phyloP scores from a whole-genome alignment of 2,329 filamentous ascomycete species.

The Volutella citrinella region DNA sequence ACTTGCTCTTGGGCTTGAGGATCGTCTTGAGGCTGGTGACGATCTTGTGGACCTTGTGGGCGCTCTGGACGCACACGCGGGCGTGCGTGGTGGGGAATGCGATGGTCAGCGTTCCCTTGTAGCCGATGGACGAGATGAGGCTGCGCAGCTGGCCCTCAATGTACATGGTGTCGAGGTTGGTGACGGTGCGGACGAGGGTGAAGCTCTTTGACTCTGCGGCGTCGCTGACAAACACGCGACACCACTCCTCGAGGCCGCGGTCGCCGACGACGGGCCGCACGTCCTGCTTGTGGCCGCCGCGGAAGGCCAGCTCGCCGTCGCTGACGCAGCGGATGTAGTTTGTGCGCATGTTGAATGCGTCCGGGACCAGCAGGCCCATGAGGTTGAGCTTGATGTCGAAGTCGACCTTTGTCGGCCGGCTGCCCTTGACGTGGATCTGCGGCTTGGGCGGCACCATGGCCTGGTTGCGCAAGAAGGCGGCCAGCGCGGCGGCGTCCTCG shows the following conservation, averaged over 20 bases:
- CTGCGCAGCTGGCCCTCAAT: slow-evolving; percentile 52
- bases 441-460: slow-evolving; percentile 54
- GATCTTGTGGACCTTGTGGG: slow-evolving; percentile 52
- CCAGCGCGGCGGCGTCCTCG: slow-evolving; percentile 41
- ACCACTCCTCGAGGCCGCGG: slow-evolving; percentile 48
- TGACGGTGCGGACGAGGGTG: slow-evolving; percentile 48
- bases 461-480: slow-evolving; percentile 44
- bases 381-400: slow-evolving; percentile 55
- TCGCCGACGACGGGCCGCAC: slow-evolving; percentile 42
- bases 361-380: slow-evolving; percentile 50
- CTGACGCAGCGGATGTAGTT: slow-evolving; percentile 53
- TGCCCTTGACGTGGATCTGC: slow-evolving; percentile 47
- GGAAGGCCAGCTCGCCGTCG: slow-evolving; percentile 46
- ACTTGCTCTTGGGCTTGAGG: slow-evolving; percentile 51
- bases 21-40: slow-evolving; percentile 50
- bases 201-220: slow-evolving; percentile 45
- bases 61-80: slow-evolving; percentile 47
- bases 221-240: slow-evolving; percentile 45
- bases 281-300: slow-evolving; percentile 43
- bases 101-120: slow-evolving; percentile 47
- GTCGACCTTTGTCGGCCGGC: slow-evolving; percentile 41
- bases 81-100: slow-evolving; percentile 49
- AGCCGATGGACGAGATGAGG: slow-evolving; percentile 47
- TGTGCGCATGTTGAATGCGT: slow-evolving; percentile 41
- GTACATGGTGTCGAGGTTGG: slow-evolving; percentile 53